Evolutionary conservation across 257 asterid species (phyloP).

Genomic region (Fraxinus americana): DNA sequence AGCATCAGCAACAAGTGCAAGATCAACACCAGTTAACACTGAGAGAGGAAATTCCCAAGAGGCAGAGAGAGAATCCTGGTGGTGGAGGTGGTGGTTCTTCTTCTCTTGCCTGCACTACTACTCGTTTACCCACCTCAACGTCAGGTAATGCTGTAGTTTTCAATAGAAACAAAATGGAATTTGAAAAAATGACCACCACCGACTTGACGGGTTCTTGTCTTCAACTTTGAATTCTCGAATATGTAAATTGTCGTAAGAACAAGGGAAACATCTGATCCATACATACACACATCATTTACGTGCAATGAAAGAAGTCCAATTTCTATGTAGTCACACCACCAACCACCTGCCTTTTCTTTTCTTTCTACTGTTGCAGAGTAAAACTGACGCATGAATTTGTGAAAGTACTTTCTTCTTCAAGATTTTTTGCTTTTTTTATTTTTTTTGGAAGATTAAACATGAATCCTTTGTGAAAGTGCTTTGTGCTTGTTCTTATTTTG

Average conservation of each 20-base stretch:
- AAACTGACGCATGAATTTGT: slow-evolving; percentile 30
- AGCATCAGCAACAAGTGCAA: slow-evolving; percentile 45
- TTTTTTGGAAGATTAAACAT: not conserved
- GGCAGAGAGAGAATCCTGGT: slow-evolving; percentile 46
- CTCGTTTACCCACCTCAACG: slow-evolving; percentile 48
- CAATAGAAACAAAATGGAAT: slow-evolving; percentile 5
- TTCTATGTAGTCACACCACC: slow-evolving; percentile 9
- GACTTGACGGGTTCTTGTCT: slow-evolving; percentile 8
- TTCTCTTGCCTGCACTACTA: slow-evolving; percentile 38
- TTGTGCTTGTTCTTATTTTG: too few relatives aligned
- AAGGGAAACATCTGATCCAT: not conserved
- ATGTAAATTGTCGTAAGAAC: not conserved
- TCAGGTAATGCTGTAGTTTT: slow-evolving; percentile 42
- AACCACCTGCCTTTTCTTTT: slow-evolving; percentile 16
- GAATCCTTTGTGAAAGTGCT: not conserved
- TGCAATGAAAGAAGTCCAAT: slow-evolving; percentile 22
- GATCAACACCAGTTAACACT: slow-evolving; percentile 35
- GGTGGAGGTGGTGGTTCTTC: slow-evolving; percentile 27
- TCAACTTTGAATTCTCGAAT: not conserved
- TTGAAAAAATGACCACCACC: not conserved
- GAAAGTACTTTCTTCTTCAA: not conserved
- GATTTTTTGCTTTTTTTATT: slow-evolving; percentile 1
- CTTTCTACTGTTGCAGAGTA: slow-evolving; percentile 39
- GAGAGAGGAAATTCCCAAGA: slow-evolving; percentile 43
- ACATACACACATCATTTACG: slow-evolving; percentile 15